Conservation (phyloP, 2,329 filamentous ascomycete genomes). For the Lecanosticta acicola region DNA sequence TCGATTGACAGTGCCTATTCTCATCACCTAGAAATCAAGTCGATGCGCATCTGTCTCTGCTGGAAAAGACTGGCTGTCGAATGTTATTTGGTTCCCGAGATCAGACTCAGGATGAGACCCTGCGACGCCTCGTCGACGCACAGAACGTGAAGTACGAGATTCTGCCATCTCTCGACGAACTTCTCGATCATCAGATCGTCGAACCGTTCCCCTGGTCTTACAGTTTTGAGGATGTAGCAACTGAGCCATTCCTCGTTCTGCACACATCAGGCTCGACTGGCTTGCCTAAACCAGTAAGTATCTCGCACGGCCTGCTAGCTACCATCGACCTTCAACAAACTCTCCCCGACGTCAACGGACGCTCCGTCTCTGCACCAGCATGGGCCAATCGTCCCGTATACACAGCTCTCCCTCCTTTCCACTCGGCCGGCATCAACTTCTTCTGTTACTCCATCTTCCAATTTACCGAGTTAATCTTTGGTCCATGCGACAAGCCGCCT, state of each 20-base stretch:
- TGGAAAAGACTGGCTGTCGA: conserved; percentile 8
- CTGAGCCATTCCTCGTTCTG: conserved; percentile 12
- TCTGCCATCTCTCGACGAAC: conserved; percentile 7
- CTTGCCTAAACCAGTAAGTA: conserved; percentile 13
- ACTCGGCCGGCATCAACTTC: conserved; percentile 11
- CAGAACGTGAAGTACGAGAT: conserved; percentile 1
- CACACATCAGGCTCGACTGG: conserved; percentile 16
- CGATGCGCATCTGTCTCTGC: conserved; percentile 5
- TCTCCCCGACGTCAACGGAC: conserved; percentile 4
- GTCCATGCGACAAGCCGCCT: conserved; percentile 1
- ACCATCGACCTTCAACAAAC: conserved; percentile 14
- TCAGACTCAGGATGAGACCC: neutral
- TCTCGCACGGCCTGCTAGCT: conserved; percentile 11
- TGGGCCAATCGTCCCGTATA: conserved; percentile 8
- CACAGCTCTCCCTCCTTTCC: conserved; percentile 11
- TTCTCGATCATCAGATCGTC: neutral
- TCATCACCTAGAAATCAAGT: conserved; percentile 11
- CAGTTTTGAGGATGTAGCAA: conserved; percentile 2
- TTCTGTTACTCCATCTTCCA: conserved; percentile 8
- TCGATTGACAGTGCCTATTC: too few species aligned
- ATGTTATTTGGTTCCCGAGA: too few species aligned
- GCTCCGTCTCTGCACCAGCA: conserved; percentile 6
- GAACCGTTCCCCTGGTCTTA: conserved; percentile 3
- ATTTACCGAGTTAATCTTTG: conserved; percentile 7
- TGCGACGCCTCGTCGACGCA: neutral